Percentiles rank a stretch among this genome's conserved stretches.
These are phyloP conservation scores for Spergularia marina DNA, from an alignment of 148 eudicot genomes.

Conservation along the genomic window DNA sequence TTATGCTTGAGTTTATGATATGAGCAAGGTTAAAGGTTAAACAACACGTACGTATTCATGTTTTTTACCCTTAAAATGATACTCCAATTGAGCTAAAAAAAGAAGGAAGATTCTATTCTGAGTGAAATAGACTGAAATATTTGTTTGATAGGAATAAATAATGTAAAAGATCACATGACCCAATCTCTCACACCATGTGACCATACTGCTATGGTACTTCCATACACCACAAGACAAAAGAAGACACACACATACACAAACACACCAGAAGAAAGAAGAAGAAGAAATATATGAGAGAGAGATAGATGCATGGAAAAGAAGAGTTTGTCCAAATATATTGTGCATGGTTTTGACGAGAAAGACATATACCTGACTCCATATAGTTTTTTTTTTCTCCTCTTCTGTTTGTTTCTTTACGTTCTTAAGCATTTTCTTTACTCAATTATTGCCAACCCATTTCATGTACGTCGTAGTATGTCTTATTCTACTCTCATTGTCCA, in stretches of 20 bases:
- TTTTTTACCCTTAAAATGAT: background rate
- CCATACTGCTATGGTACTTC: constrained; percentile 25
- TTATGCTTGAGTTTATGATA: too few relatives aligned
- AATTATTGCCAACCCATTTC: constrained; percentile 18
- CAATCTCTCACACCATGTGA: constrained; percentile 36
- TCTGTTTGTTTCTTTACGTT: constrained; percentile 36
- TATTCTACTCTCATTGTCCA: too few relatives aligned
- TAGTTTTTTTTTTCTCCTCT: constrained; percentile 21
- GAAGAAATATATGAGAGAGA: constrained; percentile 11
- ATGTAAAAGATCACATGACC: constrained; percentile 31
- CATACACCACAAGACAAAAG: constrained; percentile 36
- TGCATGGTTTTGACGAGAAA: constrained; percentile 32
- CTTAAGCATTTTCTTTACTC: constrained; percentile 20
- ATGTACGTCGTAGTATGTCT: background rate
- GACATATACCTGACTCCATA: constrained; percentile 27
- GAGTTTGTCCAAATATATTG: constrained; percentile 14
- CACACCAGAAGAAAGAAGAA: background rate
- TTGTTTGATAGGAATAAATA: constrained; percentile 19
- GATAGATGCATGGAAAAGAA: background rate
- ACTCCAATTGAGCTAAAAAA: constrained; percentile 9
- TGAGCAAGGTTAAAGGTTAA: too few relatives aligned
- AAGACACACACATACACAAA: constrained; percentile 15
- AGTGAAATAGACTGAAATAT: constrained; percentile 29
- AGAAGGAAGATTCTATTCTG: constrained; percentile 44
- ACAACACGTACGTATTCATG: too few relatives aligned